Conservation (phyloP, 2,329 filamentous ascomycete species). For the Fusarium sp. region DNA sequence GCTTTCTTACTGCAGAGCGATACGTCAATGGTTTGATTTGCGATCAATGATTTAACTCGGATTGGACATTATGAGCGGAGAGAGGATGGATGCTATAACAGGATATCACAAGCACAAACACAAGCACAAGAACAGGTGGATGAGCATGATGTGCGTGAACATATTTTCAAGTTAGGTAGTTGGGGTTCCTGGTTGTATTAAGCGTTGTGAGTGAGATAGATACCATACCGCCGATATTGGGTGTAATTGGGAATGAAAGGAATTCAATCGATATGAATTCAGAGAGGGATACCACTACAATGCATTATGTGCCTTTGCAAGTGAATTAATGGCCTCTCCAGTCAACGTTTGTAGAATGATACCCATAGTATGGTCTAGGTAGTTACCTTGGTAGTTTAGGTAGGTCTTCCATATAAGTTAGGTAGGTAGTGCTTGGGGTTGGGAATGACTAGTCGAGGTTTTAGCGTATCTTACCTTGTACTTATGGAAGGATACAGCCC, state of each 20-base stretch:
- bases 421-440: background rate
- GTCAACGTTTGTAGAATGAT: background rate
- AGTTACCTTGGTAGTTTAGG: no score
- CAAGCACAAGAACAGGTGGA: constrained; percentile 6
- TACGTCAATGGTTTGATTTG: constrained; percentile 37
- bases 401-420: background rate
- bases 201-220: constrained; percentile 41
- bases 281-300: background rate
- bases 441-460: background rate
- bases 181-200: constrained; percentile 25
- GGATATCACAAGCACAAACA: background rate
- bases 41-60: constrained; percentile 25
- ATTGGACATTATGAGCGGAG: constrained; percentile 33
- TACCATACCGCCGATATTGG: constrained; percentile 33
- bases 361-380: background rate
- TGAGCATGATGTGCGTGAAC: constrained; percentile 4
- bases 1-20: constrained; percentile 43
- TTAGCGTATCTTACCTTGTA: background rate
- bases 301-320: background rate
- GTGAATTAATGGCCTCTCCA: background rate
- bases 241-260: constrained; percentile 27
- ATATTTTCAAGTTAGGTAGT: constrained; percentile 37
- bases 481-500: background rate
- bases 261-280: constrained; percentile 22
- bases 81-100: background rate